Percentiles rank a stretch among this genome's conserved stretches.
phyloP scores from a whole-genome alignment of 2,329 filamentous ascomycete species.

The Phialocephala subalpina region DNA sequence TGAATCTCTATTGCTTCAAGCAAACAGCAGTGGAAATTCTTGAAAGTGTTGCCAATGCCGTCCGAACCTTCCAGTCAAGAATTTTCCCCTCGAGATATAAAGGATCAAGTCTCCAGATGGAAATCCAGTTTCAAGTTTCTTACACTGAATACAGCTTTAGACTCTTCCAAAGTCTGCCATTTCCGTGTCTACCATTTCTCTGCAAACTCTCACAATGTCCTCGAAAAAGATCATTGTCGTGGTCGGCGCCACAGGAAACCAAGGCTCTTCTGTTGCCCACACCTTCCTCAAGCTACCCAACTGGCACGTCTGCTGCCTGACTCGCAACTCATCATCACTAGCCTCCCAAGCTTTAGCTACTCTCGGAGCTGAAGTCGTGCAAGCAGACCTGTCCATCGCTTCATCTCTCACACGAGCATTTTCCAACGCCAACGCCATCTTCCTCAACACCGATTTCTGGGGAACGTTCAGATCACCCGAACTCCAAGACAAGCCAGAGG shows the following conservation, averaged over 20 bases:
- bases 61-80: too few species aligned
- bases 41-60: too few species aligned
- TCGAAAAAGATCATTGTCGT: conserved; percentile 58
- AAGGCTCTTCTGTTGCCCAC: conserved; percentile 63
- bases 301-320: conserved; percentile 42
- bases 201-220: conserved; percentile 21
- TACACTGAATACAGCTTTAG: neutral
- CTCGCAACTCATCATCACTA: conserved; percentile 31
- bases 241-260: conserved; percentile 66
- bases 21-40: too few species aligned
- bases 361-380: conserved; percentile 38
- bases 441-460: conserved; percentile 42
- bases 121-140: too few species aligned
- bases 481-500: neutral
- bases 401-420: conserved; percentile 37
- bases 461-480: conserved; percentile 13
- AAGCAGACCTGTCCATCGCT: conserved; percentile 38
- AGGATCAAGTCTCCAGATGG: too few species aligned
- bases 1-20: too few species aligned
- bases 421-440: conserved; percentile 36
- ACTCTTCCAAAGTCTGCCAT: neutral
- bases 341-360: conserved; percentile 26
- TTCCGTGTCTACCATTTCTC: neutral
- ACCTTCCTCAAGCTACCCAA: conserved; percentile 31
- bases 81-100: too few species aligned